Conservation (phyloP, 2,329 filamentous ascomycete species). For the Fusarium buharicum region DNA sequence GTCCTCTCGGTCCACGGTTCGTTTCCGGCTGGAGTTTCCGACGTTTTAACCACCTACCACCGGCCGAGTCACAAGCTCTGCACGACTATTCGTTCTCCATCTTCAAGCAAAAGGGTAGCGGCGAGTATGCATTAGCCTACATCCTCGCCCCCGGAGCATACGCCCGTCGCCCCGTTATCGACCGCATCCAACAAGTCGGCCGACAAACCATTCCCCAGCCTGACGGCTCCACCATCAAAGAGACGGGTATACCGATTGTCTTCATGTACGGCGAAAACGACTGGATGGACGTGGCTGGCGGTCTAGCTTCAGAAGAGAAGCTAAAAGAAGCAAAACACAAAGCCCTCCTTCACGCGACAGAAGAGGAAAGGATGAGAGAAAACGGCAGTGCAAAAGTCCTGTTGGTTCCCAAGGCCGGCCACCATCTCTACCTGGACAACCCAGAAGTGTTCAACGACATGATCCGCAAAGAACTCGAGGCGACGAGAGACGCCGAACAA, state of each 20-base stretch:
- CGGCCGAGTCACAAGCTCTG: slow-evolving; percentile 81
- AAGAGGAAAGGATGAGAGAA: slow-evolving; percentile 76
- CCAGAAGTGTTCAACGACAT: slow-evolving; percentile 66
- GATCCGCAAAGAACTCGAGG: slow-evolving; percentile 64
- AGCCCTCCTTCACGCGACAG: slow-evolving; percentile 68
- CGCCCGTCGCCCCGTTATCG: slow-evolving; percentile 86
- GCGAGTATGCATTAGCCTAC: slow-evolving; percentile 93
- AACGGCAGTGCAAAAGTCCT: slow-evolving; percentile 85
- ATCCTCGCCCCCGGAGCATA: slow-evolving; percentile 94
- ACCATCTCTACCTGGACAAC: slow-evolving; percentile 70
- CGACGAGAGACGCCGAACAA: slow-evolving; percentile 53
- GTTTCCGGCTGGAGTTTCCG: slow-evolving; percentile 95
- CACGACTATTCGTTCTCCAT: slow-evolving; percentile 96
- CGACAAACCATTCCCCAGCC: slow-evolving; percentile 66
- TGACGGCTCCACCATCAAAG: slow-evolving; percentile 48
- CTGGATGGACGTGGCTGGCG: slow-evolving; percentile 97
- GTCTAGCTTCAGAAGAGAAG: slow-evolving; percentile 81
- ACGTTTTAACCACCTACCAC: slow-evolving; percentile 87
- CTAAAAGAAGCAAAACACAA: slow-evolving; percentile 74
- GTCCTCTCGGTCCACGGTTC: slow-evolving; percentile 88
- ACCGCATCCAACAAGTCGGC: slow-evolving; percentile 86
- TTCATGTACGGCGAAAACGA: slow-evolving; percentile 98
- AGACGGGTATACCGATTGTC: slow-evolving; percentile 81
- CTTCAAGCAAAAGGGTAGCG: slow-evolving; percentile 90
- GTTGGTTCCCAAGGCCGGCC: slow-evolving; percentile 72